Evolutionary conservation across 2,329 filamentous ascomycete genomes (phyloP).

Genomic region (Pestalotiopsis fici): DNA sequence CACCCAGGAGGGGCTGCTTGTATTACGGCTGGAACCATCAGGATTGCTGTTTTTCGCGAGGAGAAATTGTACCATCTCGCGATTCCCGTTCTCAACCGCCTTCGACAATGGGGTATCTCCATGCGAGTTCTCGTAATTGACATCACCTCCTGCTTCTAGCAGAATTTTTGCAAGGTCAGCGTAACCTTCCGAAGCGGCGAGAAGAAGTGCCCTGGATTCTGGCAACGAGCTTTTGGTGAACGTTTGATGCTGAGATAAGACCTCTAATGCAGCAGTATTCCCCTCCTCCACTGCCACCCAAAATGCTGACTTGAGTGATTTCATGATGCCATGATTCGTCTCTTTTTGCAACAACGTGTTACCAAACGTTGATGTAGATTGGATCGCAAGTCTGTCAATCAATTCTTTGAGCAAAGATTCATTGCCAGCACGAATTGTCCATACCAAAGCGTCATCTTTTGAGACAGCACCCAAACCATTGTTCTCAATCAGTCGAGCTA

Average conservation of each 20-base stretch:
- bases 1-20: not conserved
- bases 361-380: no score
- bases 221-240: not conserved
- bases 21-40: not conserved
- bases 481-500: not conserved
- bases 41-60: not conserved
- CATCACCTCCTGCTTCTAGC: not conserved
- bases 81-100: not conserved
- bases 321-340: no score
- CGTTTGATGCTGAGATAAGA: not conserved
- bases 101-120: not conserved
- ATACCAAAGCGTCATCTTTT: not conserved
- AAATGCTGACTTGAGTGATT: not conserved
- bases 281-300: not conserved
- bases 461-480: not conserved
- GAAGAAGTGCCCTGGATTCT: not conserved
- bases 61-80: not conserved
- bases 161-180: not conserved
- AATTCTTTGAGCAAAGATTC: not conserved
- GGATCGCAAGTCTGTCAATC: not conserved
- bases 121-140: not conserved
- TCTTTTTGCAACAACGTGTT: no score
- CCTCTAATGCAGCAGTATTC: not conserved
- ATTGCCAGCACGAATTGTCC: not conserved
- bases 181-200: not conserved